A percentile compares a stretch with the other conserved stretches of the same genome.
phyloP scores from a whole-genome alignment of 176 grass and related monocot genomes.

The bread wheat (Triticum aestivum) region IWGSC_CS_RefSeq_v2.1 NC_057795.1:599266009-599266508 shows the following conservation, averaged over 20 bases:
- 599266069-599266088: no score
- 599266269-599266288: no score
- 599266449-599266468: not conserved
- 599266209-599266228: slow-evolving; percentile 43
- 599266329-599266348: slow-evolving; percentile 41
- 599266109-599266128: no score
- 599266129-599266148: not conserved
- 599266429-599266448: slow-evolving; percentile 55
- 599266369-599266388: slow-evolving; percentile 61
- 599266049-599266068: no score
- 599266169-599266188: slow-evolving; percentile 22
- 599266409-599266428: slow-evolving; percentile 93
- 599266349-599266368: slow-evolving; percentile 39
- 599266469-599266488: slow-evolving; percentile 7
- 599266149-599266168: not conserved
- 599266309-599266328: not conserved
- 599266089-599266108: no score
- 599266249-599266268: no score
- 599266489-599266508: not conserved
- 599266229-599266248: no score
- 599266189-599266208: slow-evolving; percentile 15
- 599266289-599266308: slow-evolving; percentile 18
- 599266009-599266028: no score
- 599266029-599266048: no score
- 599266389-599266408: slow-evolving; percentile 84